phyloP scores from a whole-genome alignment of 225 moss, liverwort and hornwort species.

The Physcomitrium patens region DNA sequence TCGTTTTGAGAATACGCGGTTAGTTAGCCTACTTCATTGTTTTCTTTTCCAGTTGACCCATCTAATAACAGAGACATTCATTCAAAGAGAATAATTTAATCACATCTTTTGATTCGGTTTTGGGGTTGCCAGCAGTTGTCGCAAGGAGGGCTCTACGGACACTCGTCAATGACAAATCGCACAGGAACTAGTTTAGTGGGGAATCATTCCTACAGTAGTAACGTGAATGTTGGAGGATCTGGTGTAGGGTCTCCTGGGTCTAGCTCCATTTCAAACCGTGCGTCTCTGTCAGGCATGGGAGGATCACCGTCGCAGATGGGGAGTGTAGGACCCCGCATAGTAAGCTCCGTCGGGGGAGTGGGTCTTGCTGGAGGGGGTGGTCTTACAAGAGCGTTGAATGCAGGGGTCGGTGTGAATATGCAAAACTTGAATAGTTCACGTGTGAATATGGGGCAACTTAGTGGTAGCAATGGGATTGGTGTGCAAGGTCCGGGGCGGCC shows the following conservation, averaged over 20 bases:
- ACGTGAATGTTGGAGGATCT: slow-evolving; percentile 88
- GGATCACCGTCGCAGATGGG: slow-evolving; percentile 88
- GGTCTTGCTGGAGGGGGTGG: slow-evolving; percentile 81
- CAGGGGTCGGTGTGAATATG: slow-evolving; percentile 80
- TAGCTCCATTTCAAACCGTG: slow-evolving; percentile 79
- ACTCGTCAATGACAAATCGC: slow-evolving; percentile 83
- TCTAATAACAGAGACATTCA: slow-evolving; percentile 9
- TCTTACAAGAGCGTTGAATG: slow-evolving; percentile 81
- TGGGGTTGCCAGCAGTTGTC: slow-evolving; percentile 72
- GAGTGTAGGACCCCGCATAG: slow-evolving; percentile 83
- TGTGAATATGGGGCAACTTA: slow-evolving; percentile 94
- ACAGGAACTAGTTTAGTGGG: slow-evolving; percentile 74
- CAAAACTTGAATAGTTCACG: slow-evolving; percentile 89
- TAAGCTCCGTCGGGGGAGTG: slow-evolving; percentile 86
- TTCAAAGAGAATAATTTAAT: slow-evolving; percentile 33
- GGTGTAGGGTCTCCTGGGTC: slow-evolving; percentile 80
- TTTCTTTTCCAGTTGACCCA: slow-evolving; percentile 18
- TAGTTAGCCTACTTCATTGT: neutral
- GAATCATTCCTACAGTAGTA: slow-evolving; percentile 87
- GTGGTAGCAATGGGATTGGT: slow-evolving; percentile 87
- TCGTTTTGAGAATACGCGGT: slow-evolving; percentile 5
- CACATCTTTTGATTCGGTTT: slow-evolving; percentile 45
- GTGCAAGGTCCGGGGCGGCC: slow-evolving; percentile 98
- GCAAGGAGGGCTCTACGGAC: slow-evolving; percentile 87
- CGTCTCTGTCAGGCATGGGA: slow-evolving; percentile 80